Base-by-base conservation (phyloP, 345 rosid species). In the Lagerstroemia speciosa region DNA sequence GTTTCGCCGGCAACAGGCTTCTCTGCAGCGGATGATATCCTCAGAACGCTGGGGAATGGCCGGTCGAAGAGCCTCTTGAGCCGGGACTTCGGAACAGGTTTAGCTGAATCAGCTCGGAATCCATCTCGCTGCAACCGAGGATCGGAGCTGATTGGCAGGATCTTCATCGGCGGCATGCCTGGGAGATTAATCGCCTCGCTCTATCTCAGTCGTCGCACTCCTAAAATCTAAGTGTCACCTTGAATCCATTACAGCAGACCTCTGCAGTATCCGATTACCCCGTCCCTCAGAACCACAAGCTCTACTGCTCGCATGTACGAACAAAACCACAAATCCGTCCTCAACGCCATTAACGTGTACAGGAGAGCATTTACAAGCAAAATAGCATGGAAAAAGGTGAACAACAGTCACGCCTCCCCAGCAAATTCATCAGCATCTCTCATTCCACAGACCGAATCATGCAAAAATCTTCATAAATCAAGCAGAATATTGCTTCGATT, bases 41-140 rank as follows among this genome's bases (percentile, higher is more conserved):
- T 72, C 53, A 71, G 32, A 3, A 58, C 72, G 64, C 69, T 71
- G 22, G 68, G 68, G 16, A 73, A 67, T 60, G 69, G 76, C 45
- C 76, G 68, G 50, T 73, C 76, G 60, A 73, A 73, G 27, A 73
- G 72, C 76, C 64, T 48, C 68, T 73, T 73, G 24, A 73, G 57
- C n/a, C 72, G 62, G 43, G 72, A 73, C 58, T 64, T 73, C 64
- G 58, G 33, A 61, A 64, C 64, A 34, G 76, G 67, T 30, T 68
- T 73, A 37, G 29, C 63, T 4, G 62, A 41, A 58, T 73, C 67
- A 36, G 43, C 65, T n/a, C 34, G 61, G 50, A 14, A 36, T n/a
- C 33, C 30, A 38, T 38, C 52, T 17, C 6, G 32, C 52, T 5
- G 57, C 16, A 4, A 24, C 20, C 50, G 50, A 40, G 48, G 19